A percentile compares a stretch with the other conserved stretches of the same genome.
These are phyloP conservation scores for Apostasia shenzhenica DNA, from an alignment of 106 monocot genomes.

Conservation along the genomic window DNA sequence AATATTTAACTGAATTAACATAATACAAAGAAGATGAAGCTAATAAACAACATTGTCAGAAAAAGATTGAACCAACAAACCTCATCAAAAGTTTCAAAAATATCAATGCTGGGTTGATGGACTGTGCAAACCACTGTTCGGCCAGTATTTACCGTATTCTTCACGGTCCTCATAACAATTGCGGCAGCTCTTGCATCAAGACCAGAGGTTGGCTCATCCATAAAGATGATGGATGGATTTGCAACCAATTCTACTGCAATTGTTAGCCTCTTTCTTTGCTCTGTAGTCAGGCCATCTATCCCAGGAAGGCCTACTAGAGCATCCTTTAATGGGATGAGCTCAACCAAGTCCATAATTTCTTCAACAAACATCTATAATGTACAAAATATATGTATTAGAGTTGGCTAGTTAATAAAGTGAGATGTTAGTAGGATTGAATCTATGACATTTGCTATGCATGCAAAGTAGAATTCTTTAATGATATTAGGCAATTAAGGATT, in stretches of 20 bases:
- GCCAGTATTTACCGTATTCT: conserved; percentile 74
- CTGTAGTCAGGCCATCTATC: conserved; percentile 7
- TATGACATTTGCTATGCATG: too few relatives aligned
- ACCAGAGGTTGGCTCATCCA: too few relatives aligned
- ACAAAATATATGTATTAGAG: too few relatives aligned
- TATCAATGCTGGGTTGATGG: background rate
- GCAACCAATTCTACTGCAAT: too few relatives aligned
- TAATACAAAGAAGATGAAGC: too few relatives aligned
- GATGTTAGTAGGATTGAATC: too few relatives aligned
- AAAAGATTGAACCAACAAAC: conserved; percentile 12
- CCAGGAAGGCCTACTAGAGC: conserved; percentile 7
- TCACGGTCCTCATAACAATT: conserved; percentile 81
- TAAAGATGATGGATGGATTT: too few relatives aligned
- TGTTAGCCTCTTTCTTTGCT: background rate
- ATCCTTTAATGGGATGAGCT: background rate
- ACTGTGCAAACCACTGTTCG: conserved; percentile 36
- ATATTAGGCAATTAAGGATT: too few relatives aligned
- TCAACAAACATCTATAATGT: conserved; percentile 10
- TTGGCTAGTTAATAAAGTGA: too few relatives aligned
- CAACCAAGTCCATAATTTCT: conserved; percentile 6
- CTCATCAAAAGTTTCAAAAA: conserved; percentile 93
- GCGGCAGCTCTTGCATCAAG: conserved; percentile 9
- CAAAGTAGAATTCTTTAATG: too few relatives aligned
- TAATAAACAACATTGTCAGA: background rate
- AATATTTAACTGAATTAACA: too few relatives aligned